Evolutionary conservation across 2,329 filamentous ascomycete genomes (phyloP), one percentile per base, ranked within the genome.

Genomic region (Pseudocercospora cruenta): DNA sequence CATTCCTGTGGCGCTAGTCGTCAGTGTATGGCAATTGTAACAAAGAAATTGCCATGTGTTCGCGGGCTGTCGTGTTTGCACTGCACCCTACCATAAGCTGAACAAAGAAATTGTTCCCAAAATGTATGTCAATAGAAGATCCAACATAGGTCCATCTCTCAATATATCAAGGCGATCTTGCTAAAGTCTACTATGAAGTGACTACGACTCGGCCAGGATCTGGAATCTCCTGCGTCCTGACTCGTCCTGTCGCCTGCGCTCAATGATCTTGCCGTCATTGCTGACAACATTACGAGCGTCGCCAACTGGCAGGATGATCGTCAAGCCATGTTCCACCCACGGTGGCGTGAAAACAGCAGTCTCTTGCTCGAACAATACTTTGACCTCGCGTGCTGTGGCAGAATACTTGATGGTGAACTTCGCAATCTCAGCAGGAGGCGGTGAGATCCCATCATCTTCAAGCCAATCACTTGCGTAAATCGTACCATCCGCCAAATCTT

Each of bases 371-470:
- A 84, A 81, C 1, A 74, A 72, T 1, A 87, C 80, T 36, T 70
- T 66, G 0, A 87, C 77, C 63, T 81, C 79, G 12, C 80, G 78
- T 2, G 80, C 77, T 0, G 80, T 83, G 0, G 81, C 80, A 43
- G 76, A 76, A 67, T 85, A 86, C 26, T 63, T 75, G 31, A 85
- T 47, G 0, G 75, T 81, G 67, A 84, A 84, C 5, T 67, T 74
- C 0, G 82, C 80, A 22, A 83, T 80, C 19, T 73, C 70, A 0
- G 68, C 72, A 2, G 80, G 77, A 4, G 77, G 66, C 7, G 81
- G 79, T 8, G 84, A 83, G 28, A 87, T 81, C 0, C 85, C 86
- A 74, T 88, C 85, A 67, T 88, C 86, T 72, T 88, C 86, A 57
- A 81, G 82, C 85, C 86, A 88, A 0, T 76, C 81, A 14, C 76